These are phyloP conservation scores for Strobilomyces dryophilus DNA, from an alignment of 768 basidiomycete genomes.

Conservation along the genomic window DNA sequence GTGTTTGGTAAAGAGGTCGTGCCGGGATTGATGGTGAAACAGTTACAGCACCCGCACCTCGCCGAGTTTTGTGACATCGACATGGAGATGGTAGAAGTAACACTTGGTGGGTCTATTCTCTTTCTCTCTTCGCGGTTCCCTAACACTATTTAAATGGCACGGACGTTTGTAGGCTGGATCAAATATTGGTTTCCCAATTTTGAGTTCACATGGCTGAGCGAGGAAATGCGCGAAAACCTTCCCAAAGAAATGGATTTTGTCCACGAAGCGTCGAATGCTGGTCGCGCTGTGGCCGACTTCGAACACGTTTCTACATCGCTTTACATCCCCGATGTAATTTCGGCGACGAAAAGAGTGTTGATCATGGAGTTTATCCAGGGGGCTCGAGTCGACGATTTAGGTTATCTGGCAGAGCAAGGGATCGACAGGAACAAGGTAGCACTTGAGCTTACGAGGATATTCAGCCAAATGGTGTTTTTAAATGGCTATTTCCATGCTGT, in stretches of 20 bases:
- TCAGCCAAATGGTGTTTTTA: constrained; percentile 92
- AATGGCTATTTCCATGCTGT: constrained; percentile 90
- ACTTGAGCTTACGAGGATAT: constrained; percentile 85
- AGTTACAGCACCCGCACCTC: constrained; percentile 91
- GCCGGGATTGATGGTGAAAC: constrained; percentile 5
- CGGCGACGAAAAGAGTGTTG: constrained; percentile 78
- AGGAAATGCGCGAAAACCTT: constrained; percentile 91
- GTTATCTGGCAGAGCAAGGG: constrained; percentile 71
- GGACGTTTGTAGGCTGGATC: constrained; percentile 57
- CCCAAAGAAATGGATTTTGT: constrained; percentile 95
- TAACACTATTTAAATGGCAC: not conserved
- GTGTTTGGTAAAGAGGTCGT: not conserved
- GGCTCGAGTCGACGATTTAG: constrained; percentile 81
- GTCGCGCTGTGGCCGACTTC: constrained; percentile 69
- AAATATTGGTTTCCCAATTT: constrained; percentile 95
- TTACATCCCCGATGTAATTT: constrained; percentile 82
- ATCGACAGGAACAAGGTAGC: constrained; percentile 96
- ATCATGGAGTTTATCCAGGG: constrained; percentile 96
- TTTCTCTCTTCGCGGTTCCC: not conserved
- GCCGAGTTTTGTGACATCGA: constrained; percentile 91
- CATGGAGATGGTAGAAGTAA: constrained; percentile 77
- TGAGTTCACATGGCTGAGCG: constrained; percentile 89
- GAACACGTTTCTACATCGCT: constrained; percentile 65
- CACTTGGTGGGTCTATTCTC: constrained; percentile 46
- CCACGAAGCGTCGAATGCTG: constrained; percentile 85